Percentiles rank a stretch among this genome's conserved stretches.
These are phyloP conservation scores for Podaxis rugospora DNA, from an alignment of 768 basidiomycete species.

Conservation along the genomic window DNA sequence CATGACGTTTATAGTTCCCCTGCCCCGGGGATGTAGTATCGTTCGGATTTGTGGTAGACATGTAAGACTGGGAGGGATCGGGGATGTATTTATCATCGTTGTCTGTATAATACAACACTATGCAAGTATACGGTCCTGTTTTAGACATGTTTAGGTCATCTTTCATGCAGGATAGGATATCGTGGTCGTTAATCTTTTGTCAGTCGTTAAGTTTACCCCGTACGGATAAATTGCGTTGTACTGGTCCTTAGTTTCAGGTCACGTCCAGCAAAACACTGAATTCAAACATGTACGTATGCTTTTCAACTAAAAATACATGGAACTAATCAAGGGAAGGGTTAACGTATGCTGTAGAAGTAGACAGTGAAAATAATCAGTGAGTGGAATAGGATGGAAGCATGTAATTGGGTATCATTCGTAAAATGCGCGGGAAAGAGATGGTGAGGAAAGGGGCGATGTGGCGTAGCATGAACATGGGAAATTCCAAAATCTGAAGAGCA, in stretches of 20 bases:
- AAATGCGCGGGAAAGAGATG: neutral
- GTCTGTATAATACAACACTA: neutral
- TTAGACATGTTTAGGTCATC: neutral
- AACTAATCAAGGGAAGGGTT: neutral
- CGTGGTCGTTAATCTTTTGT: neutral
- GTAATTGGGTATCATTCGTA: neutral
- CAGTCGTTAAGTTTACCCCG: neutral
- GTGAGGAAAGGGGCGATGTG: neutral
- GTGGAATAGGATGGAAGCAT: neutral
- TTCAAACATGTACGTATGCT: neutral
- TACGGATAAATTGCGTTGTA: neutral
- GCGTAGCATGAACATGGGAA: neutral
- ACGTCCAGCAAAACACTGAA: neutral
- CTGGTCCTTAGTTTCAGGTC: neutral
- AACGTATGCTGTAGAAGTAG: neutral
- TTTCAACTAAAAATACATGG: slow-evolving; percentile 1
- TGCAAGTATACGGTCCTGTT: neutral
- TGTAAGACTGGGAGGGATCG: neutral
- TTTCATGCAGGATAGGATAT: neutral
- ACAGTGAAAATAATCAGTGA: neutral
- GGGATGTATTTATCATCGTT: neutral
- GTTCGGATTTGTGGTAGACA: neutral
- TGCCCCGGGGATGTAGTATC: neutral
- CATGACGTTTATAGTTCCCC: neutral
- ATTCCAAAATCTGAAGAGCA: neutral